Evolutionary conservation across 306 rosid genomes (phyloP).

Genomic region (Morella rubra): DNA sequence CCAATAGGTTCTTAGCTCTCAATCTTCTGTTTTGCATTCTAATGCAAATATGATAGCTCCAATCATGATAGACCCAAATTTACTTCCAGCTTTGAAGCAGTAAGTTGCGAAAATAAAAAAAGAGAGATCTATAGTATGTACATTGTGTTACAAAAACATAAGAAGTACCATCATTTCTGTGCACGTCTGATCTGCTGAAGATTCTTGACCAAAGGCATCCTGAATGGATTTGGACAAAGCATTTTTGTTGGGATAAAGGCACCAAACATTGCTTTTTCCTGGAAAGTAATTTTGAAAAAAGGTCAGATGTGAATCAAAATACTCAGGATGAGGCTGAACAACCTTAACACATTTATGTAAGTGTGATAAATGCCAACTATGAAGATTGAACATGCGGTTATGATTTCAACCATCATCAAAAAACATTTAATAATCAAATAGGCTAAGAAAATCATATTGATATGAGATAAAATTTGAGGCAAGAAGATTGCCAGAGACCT

Average conservation of each 20-base stretch:
- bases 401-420: background rate
- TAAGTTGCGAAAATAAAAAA: conserved; percentile 4
- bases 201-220: conserved; percentile 61
- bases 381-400: conserved; percentile 18
- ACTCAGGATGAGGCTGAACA: conserved; percentile 6
- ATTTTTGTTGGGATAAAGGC: conserved; percentile 91
- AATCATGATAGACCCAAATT: background rate
- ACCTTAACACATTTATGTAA: conserved; percentile 2
- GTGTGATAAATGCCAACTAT: conserved; percentile 8
- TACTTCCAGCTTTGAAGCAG: conserved; percentile 8
- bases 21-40: background rate
- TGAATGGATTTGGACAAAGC: conserved; percentile 55
- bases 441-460: background rate
- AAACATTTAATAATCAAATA: background rate
- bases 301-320: conserved; percentile 18
- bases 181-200: conserved; percentile 31
- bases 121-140: conserved; percentile 4
- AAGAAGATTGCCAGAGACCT: conserved; percentile 44
- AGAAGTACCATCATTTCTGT: conserved; percentile 42
- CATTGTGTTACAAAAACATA: background rate
- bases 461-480: background rate
- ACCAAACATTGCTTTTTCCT: conserved; percentile 78
- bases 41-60: background rate
- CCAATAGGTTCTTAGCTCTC: background rate
- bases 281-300: conserved; percentile 26